Evolutionary conservation across 768 basidiomycete genomes (phyloP), one percentile per base, ranked within the genome.

Genomic region (Leccinellum rugosiceps): DNA sequence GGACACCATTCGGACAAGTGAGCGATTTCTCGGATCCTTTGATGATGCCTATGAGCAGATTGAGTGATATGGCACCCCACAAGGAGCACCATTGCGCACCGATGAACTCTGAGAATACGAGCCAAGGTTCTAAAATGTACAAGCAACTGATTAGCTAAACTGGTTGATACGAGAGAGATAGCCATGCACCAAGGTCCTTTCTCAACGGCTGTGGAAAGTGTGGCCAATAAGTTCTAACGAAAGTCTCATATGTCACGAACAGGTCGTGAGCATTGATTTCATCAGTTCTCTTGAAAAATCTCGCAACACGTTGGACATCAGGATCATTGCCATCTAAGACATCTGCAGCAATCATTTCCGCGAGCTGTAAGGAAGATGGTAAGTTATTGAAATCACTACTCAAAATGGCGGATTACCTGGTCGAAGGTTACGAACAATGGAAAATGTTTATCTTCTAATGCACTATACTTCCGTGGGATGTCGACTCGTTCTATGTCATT

Each of bases 401-500:
- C 4, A 4, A n/a, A 3, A 38, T 2, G 2, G 14, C 34, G 19
- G 60, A 78, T 47, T 58, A 86, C 88, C 52, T 77, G 74, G 63
- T 88, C 82, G 53, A 83, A 86, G 0, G 88, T 86, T 1, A 87
- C 63, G 59, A 90, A 90, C 43, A 90, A 68, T 0, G 88, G 88
- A 53, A 90, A 90, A 63, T 90, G 80, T 0, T 75, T 63, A 32
- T 86, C 85, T 35, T 75, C 66, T 15, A 90, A 72, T 13, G 78
- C 75, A 50, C 84, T 86, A 58, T 79, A 90, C 34, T 65, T 75
- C 26, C 60, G 53, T 1, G 87, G 87, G 13, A 72, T 60, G 43
- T 58, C 56, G 6, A 30, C 48, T 23, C 28, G 58, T 6, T 73
- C 52, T 69, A 66, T 2, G 57, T 82, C 62, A 0, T 65, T 60